A percentile compares a stretch with the other conserved stretches of the same genome.
These are phyloP conservation scores for Westerdykella sp. DNA, from an alignment of 2,329 filamentous ascomycete species.

Conservation along the genomic window DNA sequence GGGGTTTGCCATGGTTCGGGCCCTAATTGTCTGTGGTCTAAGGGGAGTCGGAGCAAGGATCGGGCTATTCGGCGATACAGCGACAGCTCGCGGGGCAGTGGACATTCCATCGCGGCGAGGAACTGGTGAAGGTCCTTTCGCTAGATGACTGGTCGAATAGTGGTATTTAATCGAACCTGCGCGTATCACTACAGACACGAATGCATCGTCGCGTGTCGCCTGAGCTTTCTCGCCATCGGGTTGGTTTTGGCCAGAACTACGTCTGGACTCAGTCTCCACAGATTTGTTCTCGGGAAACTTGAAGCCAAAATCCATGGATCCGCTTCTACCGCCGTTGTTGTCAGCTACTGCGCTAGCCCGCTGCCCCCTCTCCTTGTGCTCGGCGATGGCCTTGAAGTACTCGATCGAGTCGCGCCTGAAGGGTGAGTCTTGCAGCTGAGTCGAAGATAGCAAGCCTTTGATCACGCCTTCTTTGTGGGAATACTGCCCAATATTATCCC, in stretches of 20 bases:
- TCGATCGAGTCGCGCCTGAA: conserved; percentile 34
- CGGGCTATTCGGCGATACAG: conserved; percentile 15
- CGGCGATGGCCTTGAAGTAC: conserved; percentile 40
- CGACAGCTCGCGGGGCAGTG: conserved; percentile 11
- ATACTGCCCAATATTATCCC: conserved; percentile 43
- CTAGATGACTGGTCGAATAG: neutral
- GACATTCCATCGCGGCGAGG: neutral
- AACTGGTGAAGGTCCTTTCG: neutral
- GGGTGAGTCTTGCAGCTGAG: conserved; percentile 35
- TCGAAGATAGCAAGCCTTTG: conserved; percentile 40
- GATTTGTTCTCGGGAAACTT: conserved; percentile 16
- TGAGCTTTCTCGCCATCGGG: neutral
- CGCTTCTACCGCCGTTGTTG: neutral
- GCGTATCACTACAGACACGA: no score
- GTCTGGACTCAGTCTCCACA: neutral
- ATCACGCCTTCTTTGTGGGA: conserved; percentile 38
- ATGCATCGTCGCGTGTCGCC: no score
- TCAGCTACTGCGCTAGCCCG: neutral
- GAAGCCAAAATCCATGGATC: conserved; percentile 21
- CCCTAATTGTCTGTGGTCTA: conserved; percentile 11
- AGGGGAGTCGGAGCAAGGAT: conserved; percentile 3
- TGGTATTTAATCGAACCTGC: neutral
- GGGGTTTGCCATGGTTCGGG: conserved; percentile 20
- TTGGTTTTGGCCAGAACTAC: neutral
- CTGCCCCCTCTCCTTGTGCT: conserved; percentile 28